Percentiles rank a stretch among this genome's conserved stretches.
phyloP scores from a whole-genome alignment of 352 stramenopile species.

The Globisporangium abappressorium region DNA sequence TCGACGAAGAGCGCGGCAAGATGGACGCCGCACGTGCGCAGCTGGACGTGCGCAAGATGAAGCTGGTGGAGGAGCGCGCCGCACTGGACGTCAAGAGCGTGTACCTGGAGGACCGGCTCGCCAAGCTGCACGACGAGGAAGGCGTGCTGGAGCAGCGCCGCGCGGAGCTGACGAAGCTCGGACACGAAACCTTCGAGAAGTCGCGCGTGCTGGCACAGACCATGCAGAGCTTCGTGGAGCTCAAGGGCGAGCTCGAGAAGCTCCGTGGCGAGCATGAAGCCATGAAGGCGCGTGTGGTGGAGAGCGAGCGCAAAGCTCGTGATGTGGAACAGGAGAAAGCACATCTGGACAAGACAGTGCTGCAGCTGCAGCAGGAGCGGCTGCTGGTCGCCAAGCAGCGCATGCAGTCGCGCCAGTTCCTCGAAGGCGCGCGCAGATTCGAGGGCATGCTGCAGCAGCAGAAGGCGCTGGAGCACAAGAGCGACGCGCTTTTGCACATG shows the following conservation, averaged over 20 bases:
- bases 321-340: slow-evolving; percentile 45
- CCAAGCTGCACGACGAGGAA: slow-evolving; percentile 48
- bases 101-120: slow-evolving; percentile 51
- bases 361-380: slow-evolving; percentile 66
- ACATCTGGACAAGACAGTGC: slow-evolving; percentile 44
- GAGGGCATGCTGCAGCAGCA: slow-evolving; percentile 63
- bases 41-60: slow-evolving; percentile 47
- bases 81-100: slow-evolving; percentile 42
- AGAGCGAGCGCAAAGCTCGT: slow-evolving; percentile 29
- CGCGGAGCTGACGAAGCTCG: slow-evolving; percentile 53
- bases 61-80: slow-evolving; percentile 59
- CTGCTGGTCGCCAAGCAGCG: slow-evolving; percentile 70
- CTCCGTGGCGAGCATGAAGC: slow-evolving; percentile 38
- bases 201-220: slow-evolving; percentile 40
- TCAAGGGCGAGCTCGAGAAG: slow-evolving; percentile 37
- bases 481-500: neutral
- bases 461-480: slow-evolving; percentile 21
- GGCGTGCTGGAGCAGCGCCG: slow-evolving; percentile 41
- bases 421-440: slow-evolving; percentile 64
- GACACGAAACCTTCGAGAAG: slow-evolving; percentile 64
- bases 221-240: slow-evolving; percentile 30
- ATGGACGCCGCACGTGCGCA: slow-evolving; percentile 56
- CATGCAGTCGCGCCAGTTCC: slow-evolving; percentile 70
- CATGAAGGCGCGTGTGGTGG: slow-evolving; percentile 28
- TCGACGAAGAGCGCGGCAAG: slow-evolving; percentile 71